Evolutionary conservation across 371 early-diverging fungal genomes (phyloP).

Genomic region (Nematocida major): DNA sequence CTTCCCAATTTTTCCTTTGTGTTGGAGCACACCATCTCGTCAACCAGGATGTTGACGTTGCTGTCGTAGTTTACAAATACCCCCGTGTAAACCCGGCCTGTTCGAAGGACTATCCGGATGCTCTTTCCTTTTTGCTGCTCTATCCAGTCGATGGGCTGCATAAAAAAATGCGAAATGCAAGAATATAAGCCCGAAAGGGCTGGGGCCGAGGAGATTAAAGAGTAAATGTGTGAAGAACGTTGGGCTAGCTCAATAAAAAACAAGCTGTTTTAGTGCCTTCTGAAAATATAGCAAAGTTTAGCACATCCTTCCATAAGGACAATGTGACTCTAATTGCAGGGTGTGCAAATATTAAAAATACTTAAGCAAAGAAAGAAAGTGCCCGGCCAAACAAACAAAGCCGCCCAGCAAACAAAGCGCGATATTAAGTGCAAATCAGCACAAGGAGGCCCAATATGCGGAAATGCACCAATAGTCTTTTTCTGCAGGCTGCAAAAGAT

Average conservation of each 20-base stretch:
- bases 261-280: conserved; percentile 10
- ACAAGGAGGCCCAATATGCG: no score
- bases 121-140: conserved; percentile 18
- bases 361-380: background rate
- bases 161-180: conserved; percentile 19
- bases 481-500: no score
- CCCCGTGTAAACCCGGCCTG: conserved; percentile 35
- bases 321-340: conserved; percentile 43
- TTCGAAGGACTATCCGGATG: conserved; percentile 30
- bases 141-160: conserved; percentile 49
- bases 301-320: conserved; percentile 16
- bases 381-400: no score
- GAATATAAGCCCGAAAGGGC: background rate
- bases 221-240: conserved; percentile 25
- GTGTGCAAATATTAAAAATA: conserved; percentile 7
- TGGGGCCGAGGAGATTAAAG: conserved; percentile 17
- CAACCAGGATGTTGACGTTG: conserved; percentile 36
- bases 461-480: no score
- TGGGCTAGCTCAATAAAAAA: background rate
- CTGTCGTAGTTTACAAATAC: conserved; percentile 26
- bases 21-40: background rate
- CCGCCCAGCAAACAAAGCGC: no score
- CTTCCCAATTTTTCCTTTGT: conserved; percentile 13
- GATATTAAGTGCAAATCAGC: no score
- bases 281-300: conserved; percentile 24